These are phyloP conservation scores for Phytophthora macrochlamydospora DNA, from an alignment of 352 stramenopile genomes.

Conservation along the genomic window DNA sequence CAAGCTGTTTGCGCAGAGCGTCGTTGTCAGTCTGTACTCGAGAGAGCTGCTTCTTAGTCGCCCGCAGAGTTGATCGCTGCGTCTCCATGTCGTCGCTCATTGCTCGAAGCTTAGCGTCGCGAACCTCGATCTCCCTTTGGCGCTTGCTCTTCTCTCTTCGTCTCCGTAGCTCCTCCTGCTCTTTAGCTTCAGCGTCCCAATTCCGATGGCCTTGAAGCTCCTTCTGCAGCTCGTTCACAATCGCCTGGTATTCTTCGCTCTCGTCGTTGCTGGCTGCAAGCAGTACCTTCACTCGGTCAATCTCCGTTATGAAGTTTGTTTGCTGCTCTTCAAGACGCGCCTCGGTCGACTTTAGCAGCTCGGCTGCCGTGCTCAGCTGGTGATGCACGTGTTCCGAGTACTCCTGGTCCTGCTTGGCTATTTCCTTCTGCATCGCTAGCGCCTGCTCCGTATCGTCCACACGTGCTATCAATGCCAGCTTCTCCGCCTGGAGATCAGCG, in stretches of 20 bases:
- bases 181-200: conserved; percentile 18
- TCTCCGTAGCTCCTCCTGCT: conserved; percentile 28
- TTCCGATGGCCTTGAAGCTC: conserved; percentile 19
- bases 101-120: conserved; percentile 26
- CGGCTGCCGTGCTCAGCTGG: conserved; percentile 62
- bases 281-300: conserved; percentile 20
- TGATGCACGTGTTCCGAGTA: conserved; percentile 61
- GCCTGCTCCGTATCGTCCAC: conserved; percentile 24
- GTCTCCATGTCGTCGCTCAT: conserved; percentile 41
- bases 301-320: conserved; percentile 23
- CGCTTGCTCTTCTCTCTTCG: conserved; percentile 32
- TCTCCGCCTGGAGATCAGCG: conserved; percentile 39
- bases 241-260: conserved; percentile 3
- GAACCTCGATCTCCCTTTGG: conserved; percentile 31
- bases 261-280: conserved; percentile 13
- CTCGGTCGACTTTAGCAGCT: conserved; percentile 65
- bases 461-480: conserved; percentile 36
- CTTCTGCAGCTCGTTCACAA: conserved; percentile 21
- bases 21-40: conserved; percentile 41
- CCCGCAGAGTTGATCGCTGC: conserved; percentile 35
- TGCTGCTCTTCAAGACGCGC: conserved; percentile 52
- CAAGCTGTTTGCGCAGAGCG: conserved; percentile 43
- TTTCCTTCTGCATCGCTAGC: conserved; percentile 24
- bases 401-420: conserved; percentile 46
- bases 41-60: conserved; percentile 44